Base-by-base conservation (phyloP, 2,329 filamentous ascomycete species). In the Stachybotrys chartarum region DNA sequence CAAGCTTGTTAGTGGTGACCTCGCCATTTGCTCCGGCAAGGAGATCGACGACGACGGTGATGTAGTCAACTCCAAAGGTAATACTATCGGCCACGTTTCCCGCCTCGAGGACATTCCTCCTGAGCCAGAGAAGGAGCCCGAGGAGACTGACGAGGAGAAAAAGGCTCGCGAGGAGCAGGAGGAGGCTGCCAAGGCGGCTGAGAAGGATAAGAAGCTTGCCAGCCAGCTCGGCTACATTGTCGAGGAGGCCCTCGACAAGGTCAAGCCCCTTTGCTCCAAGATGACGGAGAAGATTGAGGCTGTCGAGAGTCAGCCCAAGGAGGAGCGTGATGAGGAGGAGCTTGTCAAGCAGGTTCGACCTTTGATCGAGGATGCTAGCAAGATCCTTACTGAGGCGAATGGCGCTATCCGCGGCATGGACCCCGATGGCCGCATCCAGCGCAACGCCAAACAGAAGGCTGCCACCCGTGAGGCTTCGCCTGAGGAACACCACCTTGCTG, bases 261-360 rank as follows among this genome's bases (percentile, higher is more conserved):
- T 96, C 67, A 85, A 88, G 61, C 91, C 91, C 10, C 85, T 96
- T 66, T 88, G 89, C 78, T 91, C 89, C 74, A 82, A 91, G 76
- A 96, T 96, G 70, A 88, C 84, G 5, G 87, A 91, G 83, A 81
- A 87, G 73, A 88, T 96, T 64, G 89, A 96, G 63, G 79, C 79
- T 55, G 90, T 89, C 31, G 90, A 96, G 70, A 83, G 84, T 60
- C 90, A 87, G 31, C 87, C 88, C 48, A 88, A 90, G 72, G 90
- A 95, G 5, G 91, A 96, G 63, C 85, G 93, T 30, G 91, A 97
- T 66, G 92, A 97, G 69, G 90, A 97, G 66, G 82, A 89, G 62
- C 83, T 96, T 6, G 91, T 97, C 66, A 84, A 89, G 69, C 82
- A 91, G 56, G 90, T 96, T 64, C 90, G 87, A 72, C 92, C 92